phyloP scores from a whole-genome alignment of 306 rosid genomes.

The Medicago arabica region DNA sequence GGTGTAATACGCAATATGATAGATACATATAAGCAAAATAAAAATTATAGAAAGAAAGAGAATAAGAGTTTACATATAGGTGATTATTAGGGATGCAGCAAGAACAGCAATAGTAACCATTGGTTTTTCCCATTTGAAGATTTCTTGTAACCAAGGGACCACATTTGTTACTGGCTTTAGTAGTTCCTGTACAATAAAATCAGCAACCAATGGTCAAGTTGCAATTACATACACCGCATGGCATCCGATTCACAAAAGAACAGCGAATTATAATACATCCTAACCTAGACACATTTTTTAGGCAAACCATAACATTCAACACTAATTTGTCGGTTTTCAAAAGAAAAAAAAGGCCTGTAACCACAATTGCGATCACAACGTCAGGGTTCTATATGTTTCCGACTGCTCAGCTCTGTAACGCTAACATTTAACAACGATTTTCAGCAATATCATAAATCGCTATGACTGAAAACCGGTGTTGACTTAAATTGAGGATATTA shows the following conservation, averaged over 20 bases:
- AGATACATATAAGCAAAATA: not conserved
- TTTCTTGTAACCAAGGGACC: constrained; percentile 60
- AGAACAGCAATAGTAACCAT: constrained; percentile 54
- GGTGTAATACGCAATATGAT: constrained; percentile 22
- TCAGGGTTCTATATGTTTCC: not conserved
- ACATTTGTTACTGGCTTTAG: constrained; percentile 64
- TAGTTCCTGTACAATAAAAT: constrained; percentile 63
- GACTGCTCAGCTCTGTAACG: not conserved
- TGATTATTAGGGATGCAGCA: constrained; percentile 55
- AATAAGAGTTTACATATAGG: constrained; percentile 62
- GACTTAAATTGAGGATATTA: no score
- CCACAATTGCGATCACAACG: no score
- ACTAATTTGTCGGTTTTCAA: not conserved
- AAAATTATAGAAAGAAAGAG: not conserved
- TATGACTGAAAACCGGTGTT: not conserved
- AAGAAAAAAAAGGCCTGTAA: not conserved
- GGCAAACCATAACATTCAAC: not conserved
- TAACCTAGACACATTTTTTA: not conserved
- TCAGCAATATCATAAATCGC: not conserved
- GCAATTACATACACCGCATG: constrained; percentile 33
- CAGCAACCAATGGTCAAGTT: constrained; percentile 8
- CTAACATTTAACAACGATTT: not conserved
- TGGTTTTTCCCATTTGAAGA: constrained; percentile 81
- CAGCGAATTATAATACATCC: constrained; percentile 12
- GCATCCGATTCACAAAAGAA: constrained; percentile 23